Conservation (phyloP, 1,284 basidiomycete species). For the Takashimella koratensis region DNA sequence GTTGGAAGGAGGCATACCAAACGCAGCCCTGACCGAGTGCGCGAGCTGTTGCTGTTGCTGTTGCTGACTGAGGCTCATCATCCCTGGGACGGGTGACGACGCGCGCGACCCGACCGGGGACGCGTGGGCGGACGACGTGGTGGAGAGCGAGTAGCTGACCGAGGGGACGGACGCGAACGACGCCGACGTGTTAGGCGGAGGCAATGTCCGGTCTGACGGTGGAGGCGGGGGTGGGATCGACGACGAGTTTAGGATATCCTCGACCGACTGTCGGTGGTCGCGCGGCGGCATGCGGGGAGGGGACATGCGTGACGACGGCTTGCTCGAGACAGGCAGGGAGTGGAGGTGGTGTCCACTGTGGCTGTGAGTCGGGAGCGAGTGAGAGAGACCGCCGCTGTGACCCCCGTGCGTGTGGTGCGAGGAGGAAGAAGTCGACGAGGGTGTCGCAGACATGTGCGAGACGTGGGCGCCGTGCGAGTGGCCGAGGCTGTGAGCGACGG, state of each 20-base stretch:
- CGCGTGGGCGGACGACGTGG: conserved; percentile 41
- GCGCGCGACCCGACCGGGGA: conserved; percentile 43
- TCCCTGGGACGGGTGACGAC: conserved; percentile 37
- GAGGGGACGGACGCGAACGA: conserved; percentile 33
- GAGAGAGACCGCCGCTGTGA: too few species aligned
- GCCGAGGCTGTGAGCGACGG: too few species aligned
- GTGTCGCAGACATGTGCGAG: too few species aligned
- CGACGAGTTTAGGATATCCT: conserved; percentile 49
- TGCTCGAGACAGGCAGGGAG: conserved; percentile 37
- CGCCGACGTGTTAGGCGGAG: conserved; percentile 34
- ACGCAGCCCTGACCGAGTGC: conserved; percentile 69
- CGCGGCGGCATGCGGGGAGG: conserved; percentile 32
- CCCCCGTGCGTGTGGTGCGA: conserved; percentile 14
- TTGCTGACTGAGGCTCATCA: conserved; percentile 8
- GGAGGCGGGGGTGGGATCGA: conserved; percentile 42
- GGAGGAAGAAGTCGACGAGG: too few species aligned
- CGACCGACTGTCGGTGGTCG: conserved; percentile 38
- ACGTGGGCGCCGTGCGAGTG: too few species aligned
- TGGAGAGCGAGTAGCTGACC: conserved; percentile 29
- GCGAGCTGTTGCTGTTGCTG: conserved; percentile 33
- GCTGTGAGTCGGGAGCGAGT: too few species aligned
- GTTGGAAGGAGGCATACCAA: conserved; percentile 90
- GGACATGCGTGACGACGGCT: conserved; percentile 35
- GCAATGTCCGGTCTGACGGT: conserved; percentile 38
- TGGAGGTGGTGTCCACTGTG: conserved; percentile 11